These are phyloP conservation scores for Sequoiadendron giganteum DNA, from an alignment of 75 land plant genomes.

Conservation along the genomic window DNA sequence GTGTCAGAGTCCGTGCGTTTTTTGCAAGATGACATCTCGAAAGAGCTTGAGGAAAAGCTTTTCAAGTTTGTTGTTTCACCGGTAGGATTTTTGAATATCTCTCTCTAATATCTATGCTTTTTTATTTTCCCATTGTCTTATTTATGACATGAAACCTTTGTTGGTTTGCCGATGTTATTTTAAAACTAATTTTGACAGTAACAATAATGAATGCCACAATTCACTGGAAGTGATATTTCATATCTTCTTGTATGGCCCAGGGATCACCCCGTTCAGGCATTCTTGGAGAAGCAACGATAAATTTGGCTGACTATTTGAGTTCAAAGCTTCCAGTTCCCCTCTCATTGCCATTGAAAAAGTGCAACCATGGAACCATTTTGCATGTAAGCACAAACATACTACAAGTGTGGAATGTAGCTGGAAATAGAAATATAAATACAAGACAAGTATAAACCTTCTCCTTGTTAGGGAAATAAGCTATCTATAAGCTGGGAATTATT, in stretches of 20 bases:
- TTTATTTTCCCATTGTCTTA: neutral
- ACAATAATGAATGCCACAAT: conserved; percentile 4
- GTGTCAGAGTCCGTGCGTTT: conserved; percentile 68
- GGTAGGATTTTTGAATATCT: conserved; percentile 39
- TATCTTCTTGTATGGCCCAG: conserved; percentile 26
- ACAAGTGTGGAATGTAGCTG: neutral
- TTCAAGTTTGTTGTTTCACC: conserved; percentile 70
- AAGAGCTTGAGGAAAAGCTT: conserved; percentile 51
- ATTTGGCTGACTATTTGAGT: conserved; percentile 53
- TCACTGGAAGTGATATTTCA: neutral
- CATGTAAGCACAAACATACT: conserved; percentile 47
- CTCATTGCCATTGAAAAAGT: conserved; percentile 67
- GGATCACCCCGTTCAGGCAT: conserved; percentile 69
- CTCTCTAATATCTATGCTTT: conserved; percentile 8
- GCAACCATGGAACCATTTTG: conserved; percentile 67
- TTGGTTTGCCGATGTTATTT: neutral
- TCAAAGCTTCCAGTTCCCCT: conserved; percentile 43
- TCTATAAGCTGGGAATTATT: neutral
- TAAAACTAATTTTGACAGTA: neutral
- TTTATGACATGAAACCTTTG: neutral
- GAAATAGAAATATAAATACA: neutral
- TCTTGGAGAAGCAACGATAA: conserved; percentile 76
- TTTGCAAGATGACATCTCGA: conserved; percentile 48
- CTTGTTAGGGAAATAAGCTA: neutral
- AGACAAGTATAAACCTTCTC: neutral